phyloP scores from a whole-genome alignment of 257 asterid species.

The Cordia subcordata region DNA sequence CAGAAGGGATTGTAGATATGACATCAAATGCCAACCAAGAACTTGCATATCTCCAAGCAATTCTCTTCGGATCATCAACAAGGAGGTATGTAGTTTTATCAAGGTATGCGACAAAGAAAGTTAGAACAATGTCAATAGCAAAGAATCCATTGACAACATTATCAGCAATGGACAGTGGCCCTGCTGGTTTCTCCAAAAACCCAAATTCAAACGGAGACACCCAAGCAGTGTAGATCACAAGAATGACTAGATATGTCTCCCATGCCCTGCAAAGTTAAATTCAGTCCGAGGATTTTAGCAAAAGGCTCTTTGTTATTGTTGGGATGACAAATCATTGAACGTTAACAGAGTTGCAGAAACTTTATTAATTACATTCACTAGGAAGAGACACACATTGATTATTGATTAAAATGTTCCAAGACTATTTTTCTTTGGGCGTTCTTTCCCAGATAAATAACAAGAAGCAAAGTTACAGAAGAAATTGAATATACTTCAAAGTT shows the following conservation, averaged over 20 bases:
- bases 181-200: slow-evolving; percentile 47
- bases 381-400: too few species aligned
- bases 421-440: too few species aligned
- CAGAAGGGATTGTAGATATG: slow-evolving; percentile 76
- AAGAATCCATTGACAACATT: slow-evolving; percentile 81
- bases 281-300: slow-evolving; percentile 18
- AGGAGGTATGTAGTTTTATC: slow-evolving; percentile 61
- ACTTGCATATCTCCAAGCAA: slow-evolving; percentile 53
- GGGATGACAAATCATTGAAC: not conserved
- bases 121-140: slow-evolving; percentile 69
- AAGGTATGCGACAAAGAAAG: slow-evolving; percentile 82
- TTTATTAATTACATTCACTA: too few species aligned
- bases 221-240: slow-evolving; percentile 89
- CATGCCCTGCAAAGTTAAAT: slow-evolving; percentile 49
- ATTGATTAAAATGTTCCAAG: too few species aligned
- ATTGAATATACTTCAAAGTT: too few species aligned
- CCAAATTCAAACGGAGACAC: slow-evolving; percentile 92
- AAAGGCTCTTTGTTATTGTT: not conserved
- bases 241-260: slow-evolving; percentile 62
- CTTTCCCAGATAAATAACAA: too few species aligned
- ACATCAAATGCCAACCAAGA: slow-evolving; percentile 66
- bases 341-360: too few species aligned
- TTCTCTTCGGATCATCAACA: slow-evolving; percentile 49
- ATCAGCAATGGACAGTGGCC: slow-evolving; percentile 47
- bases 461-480: too few species aligned